Conservation (phyloP, 2,329 filamentous ascomycete species). For the Hirsutella thompsonii region DNA sequence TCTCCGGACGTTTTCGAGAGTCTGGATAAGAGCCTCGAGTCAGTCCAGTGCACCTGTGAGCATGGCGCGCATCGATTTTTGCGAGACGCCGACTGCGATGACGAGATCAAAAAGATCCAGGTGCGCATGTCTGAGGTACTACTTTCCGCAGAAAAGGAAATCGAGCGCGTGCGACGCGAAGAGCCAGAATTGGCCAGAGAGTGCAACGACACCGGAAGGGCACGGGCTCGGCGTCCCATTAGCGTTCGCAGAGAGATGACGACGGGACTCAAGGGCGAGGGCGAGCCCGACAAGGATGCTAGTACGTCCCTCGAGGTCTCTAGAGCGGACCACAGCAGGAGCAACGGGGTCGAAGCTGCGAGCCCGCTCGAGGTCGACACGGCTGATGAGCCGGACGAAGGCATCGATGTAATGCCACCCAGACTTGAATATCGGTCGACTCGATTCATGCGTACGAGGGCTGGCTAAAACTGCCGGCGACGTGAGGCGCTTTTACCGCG, state of each 20-base stretch:
- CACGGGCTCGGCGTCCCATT: constrained; percentile 37
- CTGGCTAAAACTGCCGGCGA: constrained; percentile 3
- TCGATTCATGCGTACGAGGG: constrained; percentile 21
- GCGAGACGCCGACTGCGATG: constrained; percentile 73
- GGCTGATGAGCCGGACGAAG: constrained; percentile 27
- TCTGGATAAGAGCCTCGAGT: constrained; percentile 67
- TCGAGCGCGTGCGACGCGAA: constrained; percentile 40
- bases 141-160: constrained; percentile 45
- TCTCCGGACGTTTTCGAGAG: constrained; percentile 50
- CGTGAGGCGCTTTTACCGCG: too few relatives aligned
- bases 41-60: constrained; percentile 71
- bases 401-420: constrained; percentile 23
- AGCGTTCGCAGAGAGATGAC: constrained; percentile 36
- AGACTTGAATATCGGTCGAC: constrained; percentile 30
- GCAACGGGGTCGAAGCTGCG: constrained; percentile 6
- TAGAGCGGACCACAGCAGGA: constrained; percentile 7
- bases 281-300: constrained; percentile 11
- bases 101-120: constrained; percentile 60
- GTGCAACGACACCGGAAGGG: constrained; percentile 23
- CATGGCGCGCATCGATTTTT: constrained; percentile 79
- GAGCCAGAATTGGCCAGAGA: constrained; percentile 31
- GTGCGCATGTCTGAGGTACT: constrained; percentile 51
- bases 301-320: constrained; percentile 10
- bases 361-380: constrained; percentile 20
- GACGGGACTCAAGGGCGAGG: constrained; percentile 14